Percentiles rank a stretch among this genome's conserved stretches.
Conservation (phyloP, 2,329 filamentous ascomycete genomes). For the Claviceps quebecensis region DNA sequence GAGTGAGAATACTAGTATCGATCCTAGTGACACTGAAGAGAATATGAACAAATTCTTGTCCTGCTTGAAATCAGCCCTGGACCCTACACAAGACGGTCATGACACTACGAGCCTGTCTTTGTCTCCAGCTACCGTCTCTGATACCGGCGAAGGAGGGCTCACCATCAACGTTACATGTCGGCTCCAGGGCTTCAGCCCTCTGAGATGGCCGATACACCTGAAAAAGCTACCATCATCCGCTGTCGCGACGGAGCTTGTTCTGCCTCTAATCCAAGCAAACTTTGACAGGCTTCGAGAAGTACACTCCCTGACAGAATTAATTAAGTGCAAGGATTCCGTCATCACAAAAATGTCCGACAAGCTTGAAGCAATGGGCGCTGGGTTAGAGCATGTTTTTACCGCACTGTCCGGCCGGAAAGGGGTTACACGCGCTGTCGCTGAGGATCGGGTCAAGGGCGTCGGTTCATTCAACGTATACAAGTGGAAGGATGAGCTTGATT, state of each 20-base stretch:
- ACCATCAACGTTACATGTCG: slow-evolving; percentile 41
- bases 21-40: slow-evolving; percentile 53
- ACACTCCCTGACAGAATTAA: slow-evolving; percentile 25
- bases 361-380: slow-evolving; percentile 34
- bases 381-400: slow-evolving; percentile 40
- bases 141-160: slow-evolving; percentile 27
- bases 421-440: slow-evolving; percentile 28
- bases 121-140: slow-evolving; percentile 17
- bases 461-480: slow-evolving; percentile 29
- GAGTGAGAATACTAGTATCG: slow-evolving; percentile 53
- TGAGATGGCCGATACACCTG: slow-evolving; percentile 53
- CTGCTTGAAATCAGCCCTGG: slow-evolving; percentile 42
- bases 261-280: slow-evolving; percentile 36
- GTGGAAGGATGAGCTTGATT: slow-evolving; percentile 22
- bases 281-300: slow-evolving; percentile 25
- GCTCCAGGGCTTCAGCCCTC: slow-evolving; percentile 48
- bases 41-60: slow-evolving; percentile 55
- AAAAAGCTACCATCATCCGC: slow-evolving; percentile 26
- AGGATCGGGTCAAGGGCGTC: slow-evolving; percentile 36
- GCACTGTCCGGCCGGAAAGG: slow-evolving; percentile 34
- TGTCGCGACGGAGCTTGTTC: slow-evolving; percentile 33
- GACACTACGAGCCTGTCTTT: slow-evolving; percentile 31
- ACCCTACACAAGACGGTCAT: slow-evolving; percentile 29
- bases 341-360: slow-evolving; percentile 39
- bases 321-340: slow-evolving; percentile 38